Percentiles rank a stretch among this genome's conserved stretches.
These are phyloP conservation scores for Polytrichum formosum DNA, from an alignment of 225 moss, liverwort and hornwort species.

Conservation along the genomic window DNA sequence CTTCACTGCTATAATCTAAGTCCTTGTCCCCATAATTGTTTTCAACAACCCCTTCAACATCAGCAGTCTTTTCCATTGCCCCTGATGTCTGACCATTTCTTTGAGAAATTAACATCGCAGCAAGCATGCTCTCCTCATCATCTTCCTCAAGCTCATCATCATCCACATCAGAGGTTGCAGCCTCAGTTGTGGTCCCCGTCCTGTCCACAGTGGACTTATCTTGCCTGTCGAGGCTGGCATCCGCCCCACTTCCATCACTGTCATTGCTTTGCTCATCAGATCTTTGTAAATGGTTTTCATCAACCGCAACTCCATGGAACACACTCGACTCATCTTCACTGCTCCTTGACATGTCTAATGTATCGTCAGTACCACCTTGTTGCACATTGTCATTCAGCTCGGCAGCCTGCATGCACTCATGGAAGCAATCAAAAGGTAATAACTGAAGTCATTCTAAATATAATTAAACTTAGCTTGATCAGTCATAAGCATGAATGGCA, in stretches of 20 bases:
- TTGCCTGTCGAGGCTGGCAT: constrained; percentile 7
- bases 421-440: constrained; percentile 7
- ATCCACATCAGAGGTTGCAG: constrained; percentile 21
- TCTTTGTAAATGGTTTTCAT: constrained; percentile 5
- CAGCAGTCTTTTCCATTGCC: constrained; percentile 9
- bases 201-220: constrained; percentile 9
- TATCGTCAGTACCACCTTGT: background rate
- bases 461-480: background rate
- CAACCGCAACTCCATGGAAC: constrained; percentile 7
- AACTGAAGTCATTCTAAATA: background rate
- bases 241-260: constrained; percentile 29
- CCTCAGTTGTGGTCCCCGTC: constrained; percentile 22
- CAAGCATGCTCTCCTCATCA: constrained; percentile 49
- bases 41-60: constrained; percentile 6
- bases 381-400: background rate
- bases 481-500: no score
- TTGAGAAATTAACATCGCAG: constrained; percentile 50
- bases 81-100: constrained; percentile 21
- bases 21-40: constrained; percentile 3
- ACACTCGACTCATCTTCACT: constrained; percentile 5
- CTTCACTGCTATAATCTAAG: constrained; percentile 18
- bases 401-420: constrained; percentile 6
- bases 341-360: background rate
- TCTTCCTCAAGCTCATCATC: constrained; percentile 32
- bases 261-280: constrained; percentile 13